These are phyloP conservation scores for Epichloe glyceriae DNA, from an alignment of 2,329 filamentous ascomycete species.

Conservation along the genomic window DNA sequence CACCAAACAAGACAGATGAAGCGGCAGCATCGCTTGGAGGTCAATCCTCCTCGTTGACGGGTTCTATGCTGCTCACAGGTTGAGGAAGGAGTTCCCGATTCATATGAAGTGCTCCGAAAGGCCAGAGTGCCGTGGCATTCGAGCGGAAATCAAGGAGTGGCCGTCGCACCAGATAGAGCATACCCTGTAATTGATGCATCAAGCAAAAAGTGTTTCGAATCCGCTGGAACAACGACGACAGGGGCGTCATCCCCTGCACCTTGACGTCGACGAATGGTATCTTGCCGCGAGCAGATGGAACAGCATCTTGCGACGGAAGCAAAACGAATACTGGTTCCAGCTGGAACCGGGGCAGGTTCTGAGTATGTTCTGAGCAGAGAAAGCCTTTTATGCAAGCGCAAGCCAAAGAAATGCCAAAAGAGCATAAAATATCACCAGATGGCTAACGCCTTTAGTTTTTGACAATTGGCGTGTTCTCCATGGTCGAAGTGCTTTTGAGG, in stretches of 20 bases:
- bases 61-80: constrained; percentile 54
- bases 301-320: constrained; percentile 48
- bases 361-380: constrained; percentile 36
- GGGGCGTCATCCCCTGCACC: constrained; percentile 53
- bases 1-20: constrained; percentile 19
- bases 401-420: not conserved
- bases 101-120: constrained; percentile 44
- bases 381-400: too few species aligned
- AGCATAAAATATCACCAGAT: not conserved
- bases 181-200: constrained; percentile 62
- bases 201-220: constrained; percentile 40
- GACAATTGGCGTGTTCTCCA: constrained; percentile 95
- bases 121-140: constrained; percentile 63
- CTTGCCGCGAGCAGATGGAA: constrained; percentile 64
- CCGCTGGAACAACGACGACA: constrained; percentile 89
- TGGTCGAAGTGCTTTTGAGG: constrained; percentile 70
- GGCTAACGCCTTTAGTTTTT: constrained; percentile 47
- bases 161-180: constrained; percentile 56
- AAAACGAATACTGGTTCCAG: constrained; percentile 68
- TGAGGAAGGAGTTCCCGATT: constrained; percentile 38
- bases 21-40: constrained; percentile 43
- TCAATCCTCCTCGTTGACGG: constrained; percentile 76
- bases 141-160: constrained; percentile 77
- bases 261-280: constrained; percentile 56
- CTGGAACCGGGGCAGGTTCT: constrained; percentile 65